A percentile compares a stretch with the other conserved stretches of the same genome.
phyloP scores from a whole-genome alignment of 768 basidiomycete species.

The Mycena pura region DNA sequence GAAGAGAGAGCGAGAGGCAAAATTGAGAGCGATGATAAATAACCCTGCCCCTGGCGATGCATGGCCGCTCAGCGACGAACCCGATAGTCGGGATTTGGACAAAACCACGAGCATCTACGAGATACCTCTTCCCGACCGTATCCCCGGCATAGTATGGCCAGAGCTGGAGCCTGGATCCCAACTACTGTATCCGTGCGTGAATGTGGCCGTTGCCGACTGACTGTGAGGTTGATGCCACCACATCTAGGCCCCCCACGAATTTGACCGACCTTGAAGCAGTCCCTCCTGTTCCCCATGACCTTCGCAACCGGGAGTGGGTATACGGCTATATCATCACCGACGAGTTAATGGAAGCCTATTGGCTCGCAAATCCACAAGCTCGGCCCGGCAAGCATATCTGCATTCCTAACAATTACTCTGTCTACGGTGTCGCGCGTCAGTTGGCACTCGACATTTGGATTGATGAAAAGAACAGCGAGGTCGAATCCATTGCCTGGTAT shows the following conservation, averaged over 20 bases:
- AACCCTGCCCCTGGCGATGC: conserved; percentile 33
- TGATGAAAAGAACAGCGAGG: background rate
- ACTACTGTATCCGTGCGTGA: background rate
- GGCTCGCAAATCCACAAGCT: background rate
- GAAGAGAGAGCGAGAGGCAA: conserved; percentile 60
- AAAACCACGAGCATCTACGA: no score
- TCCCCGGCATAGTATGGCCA: no score
- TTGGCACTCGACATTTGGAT: background rate
- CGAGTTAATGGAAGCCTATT: background rate
- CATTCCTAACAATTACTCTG: background rate
- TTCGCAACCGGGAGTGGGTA: background rate
- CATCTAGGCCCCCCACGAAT: background rate
- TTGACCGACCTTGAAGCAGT: background rate
- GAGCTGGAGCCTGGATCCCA: background rate
- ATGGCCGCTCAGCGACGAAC: conserved; percentile 38
- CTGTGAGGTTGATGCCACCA: background rate
- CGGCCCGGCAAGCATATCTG: background rate
- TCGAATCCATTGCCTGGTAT: background rate
- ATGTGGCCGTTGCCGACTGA: background rate
- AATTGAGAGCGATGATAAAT: conserved; percentile 58
- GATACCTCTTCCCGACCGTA: no score
- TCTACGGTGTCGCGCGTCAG: background rate
- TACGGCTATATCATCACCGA: background rate
- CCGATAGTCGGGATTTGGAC: conserved; percentile 61
- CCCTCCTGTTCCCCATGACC: background rate